Conservation (phyloP, 805 yeast species). For the Saturnispora sanitii region DNA sequence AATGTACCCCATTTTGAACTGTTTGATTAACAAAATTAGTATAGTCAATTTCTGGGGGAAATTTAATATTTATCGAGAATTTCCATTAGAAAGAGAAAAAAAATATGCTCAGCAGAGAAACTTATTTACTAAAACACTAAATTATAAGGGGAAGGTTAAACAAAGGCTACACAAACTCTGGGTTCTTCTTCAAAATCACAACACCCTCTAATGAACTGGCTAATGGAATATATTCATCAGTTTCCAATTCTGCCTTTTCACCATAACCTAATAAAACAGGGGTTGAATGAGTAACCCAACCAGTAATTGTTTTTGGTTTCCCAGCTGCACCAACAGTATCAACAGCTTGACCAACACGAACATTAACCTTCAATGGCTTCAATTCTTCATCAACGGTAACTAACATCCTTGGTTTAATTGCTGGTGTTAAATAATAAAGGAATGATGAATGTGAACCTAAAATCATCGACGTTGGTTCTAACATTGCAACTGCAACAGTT, state of each 20-base stretch:
- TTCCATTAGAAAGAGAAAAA: too few species aligned
- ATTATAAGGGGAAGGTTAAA: too few species aligned
- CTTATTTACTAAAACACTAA: neutral
- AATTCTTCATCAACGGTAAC: constrained; percentile 87
- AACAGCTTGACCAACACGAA: constrained; percentile 97
- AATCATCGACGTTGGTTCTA: constrained; percentile 79
- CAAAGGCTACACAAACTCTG: constrained; percentile 65
- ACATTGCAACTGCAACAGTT: constrained; percentile 72
- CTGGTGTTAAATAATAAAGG: constrained; percentile 77
- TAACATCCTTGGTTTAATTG: constrained; percentile 86
- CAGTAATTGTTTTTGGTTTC: constrained; percentile 96
- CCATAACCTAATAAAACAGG: constrained; percentile 92
- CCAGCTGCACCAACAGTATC: constrained; percentile 99
- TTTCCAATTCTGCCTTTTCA: constrained; percentile 94
- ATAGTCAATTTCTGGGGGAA: too few species aligned
- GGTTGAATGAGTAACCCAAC: constrained; percentile 98
- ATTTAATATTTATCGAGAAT: too few species aligned
- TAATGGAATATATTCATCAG: constrained; percentile 81
- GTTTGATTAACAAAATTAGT: too few species aligned
- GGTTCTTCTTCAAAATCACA: constrained; percentile 85
- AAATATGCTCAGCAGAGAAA: too few species aligned
- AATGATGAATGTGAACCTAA: constrained; percentile 67
- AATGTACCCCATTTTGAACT: neutral
- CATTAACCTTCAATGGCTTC: constrained; percentile 89
- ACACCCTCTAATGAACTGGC: constrained; percentile 83